These are phyloP conservation scores for Lizonia empirigonia DNA, from an alignment of 2,329 filamentous ascomycete genomes.

Conservation along the genomic window DNA sequence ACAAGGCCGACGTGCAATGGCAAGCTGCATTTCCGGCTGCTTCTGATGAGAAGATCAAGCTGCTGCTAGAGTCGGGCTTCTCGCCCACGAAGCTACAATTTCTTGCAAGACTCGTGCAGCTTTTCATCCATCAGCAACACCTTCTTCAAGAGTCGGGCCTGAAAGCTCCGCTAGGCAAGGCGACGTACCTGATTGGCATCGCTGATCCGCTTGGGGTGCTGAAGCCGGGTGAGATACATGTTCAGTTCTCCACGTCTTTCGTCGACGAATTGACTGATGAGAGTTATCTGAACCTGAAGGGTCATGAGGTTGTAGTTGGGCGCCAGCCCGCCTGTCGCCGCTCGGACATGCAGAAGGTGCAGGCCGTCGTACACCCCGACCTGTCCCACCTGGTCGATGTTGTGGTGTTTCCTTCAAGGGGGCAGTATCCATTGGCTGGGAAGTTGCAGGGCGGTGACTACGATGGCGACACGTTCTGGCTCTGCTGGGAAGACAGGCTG, in stretches of 20 bases:
- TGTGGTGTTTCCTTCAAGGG: slow-evolving; percentile 73
- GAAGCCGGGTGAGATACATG: slow-evolving; percentile 68
- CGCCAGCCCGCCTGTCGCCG: slow-evolving; percentile 71
- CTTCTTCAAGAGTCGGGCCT: slow-evolving; percentile 61
- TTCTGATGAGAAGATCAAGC: slow-evolving; percentile 34
- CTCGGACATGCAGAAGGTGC: slow-evolving; percentile 72
- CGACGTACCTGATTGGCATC: slow-evolving; percentile 69
- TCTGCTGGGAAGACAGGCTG: slow-evolving; percentile 73
- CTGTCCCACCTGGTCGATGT: slow-evolving; percentile 76
- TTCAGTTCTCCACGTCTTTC: slow-evolving; percentile 70
- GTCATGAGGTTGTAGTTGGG: slow-evolving; percentile 68
- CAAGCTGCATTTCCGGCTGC: slow-evolving; percentile 34
- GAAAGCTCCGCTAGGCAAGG: slow-evolving; percentile 65
- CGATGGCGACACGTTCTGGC: slow-evolving; percentile 78
- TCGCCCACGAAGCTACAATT: slow-evolving; percentile 55
- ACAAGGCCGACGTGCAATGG: slow-evolving; percentile 21
- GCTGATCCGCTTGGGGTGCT: slow-evolving; percentile 69
- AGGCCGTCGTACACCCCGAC: slow-evolving; percentile 59
- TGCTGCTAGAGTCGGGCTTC: slow-evolving; percentile 59
- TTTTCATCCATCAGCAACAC: slow-evolving; percentile 59
- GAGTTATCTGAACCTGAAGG: slow-evolving; percentile 60
- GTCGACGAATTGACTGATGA: slow-evolving; percentile 59
- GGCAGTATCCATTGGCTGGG: slow-evolving; percentile 67
- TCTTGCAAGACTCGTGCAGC: slow-evolving; percentile 56
- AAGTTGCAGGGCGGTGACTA: slow-evolving; percentile 81